Evolutionary conservation across 495 filamentous ascomycete genomes (phyloP), one percentile per base, ranked within the genome.

Genomic region (Aspergillus ellipticus): DNA sequence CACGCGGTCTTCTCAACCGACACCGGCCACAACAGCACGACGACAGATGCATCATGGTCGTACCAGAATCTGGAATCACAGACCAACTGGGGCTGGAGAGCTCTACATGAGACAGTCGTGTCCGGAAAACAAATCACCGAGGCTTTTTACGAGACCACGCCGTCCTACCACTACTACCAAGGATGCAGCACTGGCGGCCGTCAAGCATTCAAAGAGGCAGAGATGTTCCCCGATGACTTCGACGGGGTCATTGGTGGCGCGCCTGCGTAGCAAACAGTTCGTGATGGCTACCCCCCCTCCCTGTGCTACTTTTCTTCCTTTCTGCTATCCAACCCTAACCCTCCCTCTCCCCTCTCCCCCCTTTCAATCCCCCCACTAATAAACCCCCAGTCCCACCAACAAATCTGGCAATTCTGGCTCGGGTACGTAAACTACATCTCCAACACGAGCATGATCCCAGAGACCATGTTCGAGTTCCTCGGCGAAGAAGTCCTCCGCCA

Each of bases 161-260:
- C 74, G 42, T 58, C 61, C 6, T 75, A 80, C 51, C 76, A 71
- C 7, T 86, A 86, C 62, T 86, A 79, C 58, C 63, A 66, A 11
- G 80, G 80, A 15, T 87, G 82, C 65, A 84, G 81, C 0, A 82
- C 79, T 0, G 83, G 83, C 29, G 84, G 84, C 4, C 69, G 81
- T 0, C 80, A 85, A 56, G 83, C 82, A 2, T 56, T 85, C 1
- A 79, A 79, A 47, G 72, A 77, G 5, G 71, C 79, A 2, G 72
- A 85, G 58, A 66, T 69, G 49, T 82, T 73, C 31, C 81, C 82
- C 1, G 71, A 74, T 8, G 78, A 77, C 56, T 60, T 53, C 22
- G 51, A 53, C 37, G 51, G 51, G 2, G 39, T 53, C 0, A 15
- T 53, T n/a, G 37, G 17, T 8, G 51, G 51, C 3, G 35, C 51